Evolutionary conservation across 164 flowering plant genomes (phyloP).

Genomic region (Vitis rupestris): DNA sequence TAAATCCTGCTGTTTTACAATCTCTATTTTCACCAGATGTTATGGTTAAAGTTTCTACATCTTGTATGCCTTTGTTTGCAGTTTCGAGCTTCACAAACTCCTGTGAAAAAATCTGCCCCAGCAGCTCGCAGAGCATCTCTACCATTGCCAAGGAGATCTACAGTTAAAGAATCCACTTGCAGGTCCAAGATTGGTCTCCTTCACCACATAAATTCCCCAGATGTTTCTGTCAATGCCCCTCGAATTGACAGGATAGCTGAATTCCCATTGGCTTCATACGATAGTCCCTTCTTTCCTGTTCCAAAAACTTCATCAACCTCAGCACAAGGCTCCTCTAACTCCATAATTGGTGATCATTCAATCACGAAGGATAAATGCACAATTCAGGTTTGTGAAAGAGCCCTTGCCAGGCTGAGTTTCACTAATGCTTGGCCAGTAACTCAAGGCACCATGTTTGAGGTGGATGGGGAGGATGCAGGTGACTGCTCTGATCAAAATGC

Average conservation of each 20-base stretch:
- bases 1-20: too few species aligned
- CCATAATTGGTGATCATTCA: conserved; percentile 53
- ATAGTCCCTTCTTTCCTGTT: conserved; percentile 46
- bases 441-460: conserved; percentile 23
- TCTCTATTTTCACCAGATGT: too few species aligned
- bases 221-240: conserved; percentile 90
- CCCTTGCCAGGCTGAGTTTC: conserved; percentile 29
- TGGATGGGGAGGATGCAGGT: conserved; percentile 41
- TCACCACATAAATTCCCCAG: conserved; percentile 62
- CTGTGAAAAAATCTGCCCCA: conserved; percentile 35
- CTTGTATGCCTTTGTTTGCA: conserved; percentile 29
- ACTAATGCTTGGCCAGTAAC: conserved; percentile 42
- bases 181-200: conserved; percentile 42
- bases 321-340: conserved; percentile 50
- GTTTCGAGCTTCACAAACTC: conserved; percentile 52
- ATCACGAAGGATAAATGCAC: conserved; percentile 81
- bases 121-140: conserved; percentile 70
- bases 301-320: conserved; percentile 45
- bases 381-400: conserved; percentile 42
- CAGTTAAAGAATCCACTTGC: conserved; percentile 27
- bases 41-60: neutral
- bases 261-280: conserved; percentile 74
- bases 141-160: conserved; percentile 51
- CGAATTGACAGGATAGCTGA: conserved; percentile 85
- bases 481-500: conserved; percentile 61